Evolutionary conservation across 768 basidiomycete genomes (phyloP), one percentile per base, ranked within the genome.

Genomic region (Hemileccinum impolitum): DNA sequence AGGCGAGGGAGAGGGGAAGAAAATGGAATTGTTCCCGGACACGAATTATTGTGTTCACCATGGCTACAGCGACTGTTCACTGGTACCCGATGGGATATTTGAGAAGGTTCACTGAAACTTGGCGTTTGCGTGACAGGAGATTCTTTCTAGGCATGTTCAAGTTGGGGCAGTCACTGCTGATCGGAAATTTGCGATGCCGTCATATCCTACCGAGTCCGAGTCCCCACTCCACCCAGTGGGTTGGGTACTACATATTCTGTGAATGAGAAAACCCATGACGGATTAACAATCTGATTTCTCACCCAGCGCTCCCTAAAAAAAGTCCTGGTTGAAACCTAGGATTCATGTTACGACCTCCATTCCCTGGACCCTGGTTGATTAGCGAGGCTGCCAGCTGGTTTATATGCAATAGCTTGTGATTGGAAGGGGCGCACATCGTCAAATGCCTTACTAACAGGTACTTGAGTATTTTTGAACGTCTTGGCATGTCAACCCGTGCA

Each of bases 61-160:
- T 64, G 61, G 32, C 51, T 63, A 64, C 62, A 35, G 36, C 23
- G 17, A 45, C n/a, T 7, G 26, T 38, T 52, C 48, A 21, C 21
- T n/a, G n/a, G 42, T n/a, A 41, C 17, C 21, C 15, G 38, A 43
- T 46, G 39, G 37, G 41, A 43, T 39, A 48, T 45, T 38, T 43
- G 38, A 47, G 23, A 48, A 52, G 21, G 49, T 45, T 31, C 47
- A 11, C 41, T 50, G 40, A 41, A 36, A 39, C 32, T 26, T 38
- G 43, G 13, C 44, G 31, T 41, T 42, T 43, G 34, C 46, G 31
- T 41, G 51, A 50, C 18, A 40, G 18, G 39, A 6, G n/a, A n/a
- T n/a, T n/a, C n/a, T 26, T 19, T 26, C 8, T 6, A 23, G 23
- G 23, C 23, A 3, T 23, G 11, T n/a, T 48, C n/a, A 25, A 32